phyloP scores from a whole-genome alignment of 371 early-diverging fungal species.

The Mucor racemosus region DNA sequence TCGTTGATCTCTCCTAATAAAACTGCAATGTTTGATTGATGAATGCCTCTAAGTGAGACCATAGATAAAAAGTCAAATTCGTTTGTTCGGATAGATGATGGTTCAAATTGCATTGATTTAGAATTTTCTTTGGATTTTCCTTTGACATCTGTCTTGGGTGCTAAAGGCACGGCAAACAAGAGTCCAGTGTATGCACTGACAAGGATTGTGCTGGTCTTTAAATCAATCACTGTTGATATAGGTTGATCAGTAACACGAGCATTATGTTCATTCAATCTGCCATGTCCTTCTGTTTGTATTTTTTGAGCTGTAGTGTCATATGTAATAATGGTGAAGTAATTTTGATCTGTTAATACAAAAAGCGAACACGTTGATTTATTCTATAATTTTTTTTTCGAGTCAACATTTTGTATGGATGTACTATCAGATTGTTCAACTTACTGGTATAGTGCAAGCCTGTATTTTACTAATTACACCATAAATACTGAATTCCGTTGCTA shows the following conservation, averaged over 20 bases:
- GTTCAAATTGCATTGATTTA: background rate
- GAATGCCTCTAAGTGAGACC: conserved; percentile 14
- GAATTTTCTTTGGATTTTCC: background rate
- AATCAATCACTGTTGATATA: conserved; percentile 1
- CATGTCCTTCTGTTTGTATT: conserved; percentile 16
- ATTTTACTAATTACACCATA: conserved; percentile 67
- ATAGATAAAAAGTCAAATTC: conserved; percentile 26
- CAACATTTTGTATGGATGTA: background rate
- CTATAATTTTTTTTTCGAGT: conserved; percentile 7
- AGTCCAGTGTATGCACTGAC: conserved; percentile 19
- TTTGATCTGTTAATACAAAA: conserved; percentile 25
- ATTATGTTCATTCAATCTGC: conserved; percentile 5
- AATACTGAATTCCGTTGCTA: conserved; percentile 58
- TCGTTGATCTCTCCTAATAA: conserved; percentile 30
- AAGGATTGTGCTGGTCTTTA: conserved; percentile 7
- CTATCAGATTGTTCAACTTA: conserved; percentile 24
- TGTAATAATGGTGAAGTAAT: conserved; percentile 15
- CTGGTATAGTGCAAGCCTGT: conserved; percentile 51
- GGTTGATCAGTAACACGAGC: conserved; percentile 16
- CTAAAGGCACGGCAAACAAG: conserved; percentile 21
- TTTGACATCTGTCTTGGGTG: background rate
- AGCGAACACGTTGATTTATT: conserved; percentile 17
- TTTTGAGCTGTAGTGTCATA: background rate
- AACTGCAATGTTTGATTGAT: conserved; percentile 8
- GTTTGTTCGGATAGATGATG: conserved; percentile 9